Conservation (phyloP, 177 flowering plant genomes). For the Vitis hybrid region DNA sequence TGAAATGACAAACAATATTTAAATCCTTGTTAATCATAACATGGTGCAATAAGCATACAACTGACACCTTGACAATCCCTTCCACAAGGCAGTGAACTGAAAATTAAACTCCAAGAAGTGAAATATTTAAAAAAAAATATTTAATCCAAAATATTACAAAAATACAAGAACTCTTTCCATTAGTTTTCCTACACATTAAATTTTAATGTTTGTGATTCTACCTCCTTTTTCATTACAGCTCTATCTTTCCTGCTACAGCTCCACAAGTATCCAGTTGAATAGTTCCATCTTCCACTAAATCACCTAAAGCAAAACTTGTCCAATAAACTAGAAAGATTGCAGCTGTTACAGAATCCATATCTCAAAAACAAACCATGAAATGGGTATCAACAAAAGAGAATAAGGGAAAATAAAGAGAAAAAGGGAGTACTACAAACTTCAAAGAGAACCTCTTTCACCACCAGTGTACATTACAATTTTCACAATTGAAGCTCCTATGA, state of each 20-base stretch:
- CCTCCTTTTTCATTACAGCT: slow-evolving; percentile 21
- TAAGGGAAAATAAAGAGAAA: not conserved
- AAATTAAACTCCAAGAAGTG: not conserved
- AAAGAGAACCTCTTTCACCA: slow-evolving; percentile 11
- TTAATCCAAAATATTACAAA: slow-evolving; percentile 18
- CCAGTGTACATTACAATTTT: slow-evolving; percentile 21
- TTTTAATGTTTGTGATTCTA: slow-evolving; percentile 26
- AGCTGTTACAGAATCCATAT: slow-evolving; percentile 19
- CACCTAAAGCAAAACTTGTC: slow-evolving; percentile 16
- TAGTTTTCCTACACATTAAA: slow-evolving; percentile 24
- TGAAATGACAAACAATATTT: slow-evolving; percentile 1
- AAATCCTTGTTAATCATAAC: not conserved
- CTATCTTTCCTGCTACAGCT: slow-evolving; percentile 22
- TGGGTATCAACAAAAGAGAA: slow-evolving; percentile 11
- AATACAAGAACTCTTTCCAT: slow-evolving; percentile 23
- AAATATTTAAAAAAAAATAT: not conserved
- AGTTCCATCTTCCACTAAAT: slow-evolving; percentile 20
- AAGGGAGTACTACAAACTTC: slow-evolving; percentile 12
- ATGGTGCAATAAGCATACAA: slow-evolving; percentile 1
- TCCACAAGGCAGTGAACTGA: slow-evolving; percentile 1
- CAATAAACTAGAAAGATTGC: slow-evolving; percentile 19
- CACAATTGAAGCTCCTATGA: slow-evolving; percentile 13
- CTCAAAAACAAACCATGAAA: slow-evolving; percentile 12
- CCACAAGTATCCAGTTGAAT: slow-evolving; percentile 17
- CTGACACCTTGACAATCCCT: not conserved